phyloP scores from a whole-genome alignment of 176 grass and related monocot species.

The Guadua angustifolia region DNA sequence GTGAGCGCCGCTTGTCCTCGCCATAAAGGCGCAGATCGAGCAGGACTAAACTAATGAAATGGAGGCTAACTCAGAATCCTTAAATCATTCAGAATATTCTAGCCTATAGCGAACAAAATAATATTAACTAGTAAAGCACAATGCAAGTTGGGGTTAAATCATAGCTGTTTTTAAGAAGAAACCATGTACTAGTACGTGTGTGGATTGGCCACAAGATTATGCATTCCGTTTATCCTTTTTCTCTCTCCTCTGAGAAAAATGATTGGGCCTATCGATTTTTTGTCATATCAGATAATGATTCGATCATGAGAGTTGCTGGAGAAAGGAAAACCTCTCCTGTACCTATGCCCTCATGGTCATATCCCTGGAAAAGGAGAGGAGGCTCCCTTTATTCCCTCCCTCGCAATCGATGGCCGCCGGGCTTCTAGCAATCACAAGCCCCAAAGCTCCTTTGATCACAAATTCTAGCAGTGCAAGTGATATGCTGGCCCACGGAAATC shows the following conservation, averaged over 20 bases:
- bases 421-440: not conserved
- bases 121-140: not conserved
- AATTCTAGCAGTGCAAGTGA: too few species aligned
- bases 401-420: constrained; percentile 10
- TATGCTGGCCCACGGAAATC: too few species aligned
- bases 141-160: not conserved
- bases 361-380: constrained; percentile 7
- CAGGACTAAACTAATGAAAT: not conserved
- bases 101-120: not conserved
- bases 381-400: constrained; percentile 5
- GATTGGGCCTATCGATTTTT: not conserved
- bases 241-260: not conserved
- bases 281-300: constrained; percentile 24
- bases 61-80: not conserved
- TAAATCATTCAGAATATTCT: constrained; percentile 2
- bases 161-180: not conserved
- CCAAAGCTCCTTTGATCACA: constrained; percentile 7
- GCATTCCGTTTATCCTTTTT: not conserved
- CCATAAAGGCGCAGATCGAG: not conserved
- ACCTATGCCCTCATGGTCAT: not conserved
- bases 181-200: not conserved
- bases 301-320: constrained; percentile 16
- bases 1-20: not conserved
- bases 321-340: not conserved
- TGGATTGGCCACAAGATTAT: not conserved